A percentile compares a stretch with the other conserved stretches of the same genome.
Conservation (phyloP, 1,139 yeast species). For the Saccharomyces hybrid region DNA sequence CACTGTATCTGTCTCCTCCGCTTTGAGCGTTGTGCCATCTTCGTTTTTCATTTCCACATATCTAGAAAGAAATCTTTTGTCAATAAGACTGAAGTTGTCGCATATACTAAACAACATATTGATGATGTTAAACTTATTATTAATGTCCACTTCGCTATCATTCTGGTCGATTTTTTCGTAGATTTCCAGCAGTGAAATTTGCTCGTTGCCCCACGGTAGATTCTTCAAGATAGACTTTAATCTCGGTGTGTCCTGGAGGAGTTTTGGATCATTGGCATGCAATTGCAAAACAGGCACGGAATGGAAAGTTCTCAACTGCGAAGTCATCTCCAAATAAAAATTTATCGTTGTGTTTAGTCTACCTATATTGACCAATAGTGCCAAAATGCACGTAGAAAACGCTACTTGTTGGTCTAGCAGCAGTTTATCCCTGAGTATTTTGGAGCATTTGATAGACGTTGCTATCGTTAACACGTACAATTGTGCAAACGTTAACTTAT, state of each 20-base stretch:
- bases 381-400: slow-evolving; percentile 70
- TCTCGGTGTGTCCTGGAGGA: slow-evolving; percentile 91
- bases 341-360: slow-evolving; percentile 92
- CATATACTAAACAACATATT: slow-evolving; percentile 71
- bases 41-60: slow-evolving; percentile 20
- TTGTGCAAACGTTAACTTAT: slow-evolving; percentile 70
- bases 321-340: slow-evolving; percentile 95
- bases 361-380: slow-evolving; percentile 84
- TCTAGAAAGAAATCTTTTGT: slow-evolving; percentile 33
- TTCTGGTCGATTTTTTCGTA: slow-evolving; percentile 19
- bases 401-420: slow-evolving; percentile 57
- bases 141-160: slow-evolving; percentile 16
- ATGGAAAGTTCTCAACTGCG: slow-evolving; percentile 85
- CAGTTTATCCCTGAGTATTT: slow-evolving; percentile 70
- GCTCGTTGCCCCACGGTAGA: slow-evolving; percentile 38
- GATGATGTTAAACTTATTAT: slow-evolving; percentile 44
- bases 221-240: slow-evolving; percentile 85
- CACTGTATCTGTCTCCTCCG: not conserved
- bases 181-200: slow-evolving; percentile 46
- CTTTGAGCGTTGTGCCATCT: slow-evolving; percentile 5
- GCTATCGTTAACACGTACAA: slow-evolving; percentile 77
- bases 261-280: slow-evolving; percentile 56
- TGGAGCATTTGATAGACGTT: slow-evolving; percentile 76
- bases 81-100: slow-evolving; percentile 49
- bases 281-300: slow-evolving; percentile 83